These are phyloP conservation scores for Nakazawaea wickerhamii DNA, from an alignment of 805 yeast species.

Conservation along the genomic window DNA sequence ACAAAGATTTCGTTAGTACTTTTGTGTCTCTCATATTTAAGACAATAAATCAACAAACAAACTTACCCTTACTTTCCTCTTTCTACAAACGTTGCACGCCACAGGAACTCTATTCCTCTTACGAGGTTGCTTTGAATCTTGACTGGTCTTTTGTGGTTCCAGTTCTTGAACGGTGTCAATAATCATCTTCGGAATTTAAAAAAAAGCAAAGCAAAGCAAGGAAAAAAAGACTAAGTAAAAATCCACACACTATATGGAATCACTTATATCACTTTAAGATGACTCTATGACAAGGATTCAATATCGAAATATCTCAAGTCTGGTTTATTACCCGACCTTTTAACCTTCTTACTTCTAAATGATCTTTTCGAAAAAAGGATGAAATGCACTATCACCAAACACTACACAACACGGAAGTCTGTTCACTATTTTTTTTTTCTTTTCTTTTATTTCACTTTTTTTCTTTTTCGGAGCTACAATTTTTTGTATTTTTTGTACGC, in stretches of 20 bases:
- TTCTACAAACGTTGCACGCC: conserved; percentile 42
- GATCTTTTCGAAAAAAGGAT: too few relatives aligned
- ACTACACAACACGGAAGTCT: too few relatives aligned
- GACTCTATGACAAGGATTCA: too few relatives aligned
- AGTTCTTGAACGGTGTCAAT: neutral
- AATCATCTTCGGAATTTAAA: conserved; percentile 1
- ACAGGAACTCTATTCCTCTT: conserved; percentile 38
- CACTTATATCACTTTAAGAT: neutral
- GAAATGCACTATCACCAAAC: neutral
- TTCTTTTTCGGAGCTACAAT: conserved; percentile 1
- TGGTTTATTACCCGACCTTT: too few relatives aligned
- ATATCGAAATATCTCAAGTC: too few relatives aligned
- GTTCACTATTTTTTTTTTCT: neutral
- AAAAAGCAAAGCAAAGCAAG: neutral
- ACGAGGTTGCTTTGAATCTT: conserved; percentile 5
- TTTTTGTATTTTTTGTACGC: too few relatives aligned
- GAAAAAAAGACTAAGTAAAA: neutral
- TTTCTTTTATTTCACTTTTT: neutral
- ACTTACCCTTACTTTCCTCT: conserved; percentile 40
- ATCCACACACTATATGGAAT: neutral
- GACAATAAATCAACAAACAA: conserved; percentile 10
- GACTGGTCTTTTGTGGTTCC: neutral
- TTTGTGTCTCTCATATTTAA: neutral
- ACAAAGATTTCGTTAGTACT: neutral
- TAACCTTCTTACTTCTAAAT: too few relatives aligned